Conservation (phyloP, 805 yeast genomes). For the Millerago galiae region DNA sequence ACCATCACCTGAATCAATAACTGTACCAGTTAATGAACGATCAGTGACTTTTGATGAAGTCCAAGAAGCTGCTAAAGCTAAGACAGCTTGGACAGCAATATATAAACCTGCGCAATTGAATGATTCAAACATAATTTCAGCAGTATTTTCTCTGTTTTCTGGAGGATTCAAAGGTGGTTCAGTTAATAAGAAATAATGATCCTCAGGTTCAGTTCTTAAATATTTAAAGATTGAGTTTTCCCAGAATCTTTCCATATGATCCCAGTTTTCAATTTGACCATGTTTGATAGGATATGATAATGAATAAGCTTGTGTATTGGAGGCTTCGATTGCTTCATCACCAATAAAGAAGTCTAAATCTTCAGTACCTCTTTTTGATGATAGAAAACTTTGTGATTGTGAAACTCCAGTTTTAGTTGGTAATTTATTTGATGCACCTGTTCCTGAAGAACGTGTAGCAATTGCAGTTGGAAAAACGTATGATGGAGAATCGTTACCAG, state of each 20-base stretch:
- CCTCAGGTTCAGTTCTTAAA: constrained; percentile 97
- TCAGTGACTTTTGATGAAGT: constrained; percentile 93
- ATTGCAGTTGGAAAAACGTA: constrained; percentile 97
- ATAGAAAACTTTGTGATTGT: constrained; percentile 31
- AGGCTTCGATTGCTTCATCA: constrained; percentile 86
- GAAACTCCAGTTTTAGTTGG: constrained; percentile 43
- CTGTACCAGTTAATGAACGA: constrained; percentile 95
- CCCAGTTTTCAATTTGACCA: constrained; percentile 99
- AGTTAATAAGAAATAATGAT: constrained; percentile 89
- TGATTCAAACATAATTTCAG: constrained; percentile 97
- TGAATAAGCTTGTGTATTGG: constrained; percentile 87
- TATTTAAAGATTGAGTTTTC: constrained; percentile 95
- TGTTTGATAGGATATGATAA: constrained; percentile 91
- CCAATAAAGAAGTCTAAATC: constrained; percentile 94
- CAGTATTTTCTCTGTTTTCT: constrained; percentile 96
- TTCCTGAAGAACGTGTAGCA: constrained; percentile 48
- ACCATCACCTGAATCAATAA: constrained; percentile 98
- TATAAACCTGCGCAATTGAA: constrained; percentile 98
- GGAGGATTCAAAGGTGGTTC: constrained; percentile 99
- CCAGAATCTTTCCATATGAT: constrained; percentile 99
- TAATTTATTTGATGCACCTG: constrained; percentile 37
- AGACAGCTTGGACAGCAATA: constrained; percentile 97
- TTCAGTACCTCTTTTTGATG: constrained; percentile 76
- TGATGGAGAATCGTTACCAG: constrained; percentile 97
- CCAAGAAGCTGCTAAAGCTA: constrained; percentile 99